Evolutionary conservation across 257 asterid genomes (phyloP), one percentile per base, ranked within the genome.

Genomic region (Solanum microdontum): DNA sequence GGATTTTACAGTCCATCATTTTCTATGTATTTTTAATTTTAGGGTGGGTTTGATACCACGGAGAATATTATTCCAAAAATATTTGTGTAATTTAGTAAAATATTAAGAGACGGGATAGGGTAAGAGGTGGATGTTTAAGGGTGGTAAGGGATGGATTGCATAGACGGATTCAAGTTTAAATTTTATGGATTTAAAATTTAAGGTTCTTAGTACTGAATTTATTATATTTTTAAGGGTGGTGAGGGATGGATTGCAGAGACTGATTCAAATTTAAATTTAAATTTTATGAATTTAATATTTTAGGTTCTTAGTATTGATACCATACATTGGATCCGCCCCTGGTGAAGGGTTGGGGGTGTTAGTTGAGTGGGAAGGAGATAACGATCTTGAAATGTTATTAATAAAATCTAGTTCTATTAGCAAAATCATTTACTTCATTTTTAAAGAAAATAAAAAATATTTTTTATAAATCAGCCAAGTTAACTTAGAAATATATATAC

Each of bases 131-230:
- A 0, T 2, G 11, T 19, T 19, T 17, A 1, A 17, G 11, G 5
- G 5, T 58, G 66, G 5, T 0, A 11, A 19, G 10, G 4, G 2
- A 3, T 19, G 1, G 2, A 19, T 55, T 55, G 11, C 4, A 55
- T 2, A 55, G 21, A 1, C 11, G 2, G 0, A 55, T 58, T 58
- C 0, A 0, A 58, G 4, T 58, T 58, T 58, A 58, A 21, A 3
- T 58, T 21, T 21, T 58, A 58, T 1, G 0, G 0, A 0, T 21
- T 58, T 21, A 58, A 0, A 1, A 58, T 21, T 3, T 21, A 58
- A 58, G 2, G 0, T 0, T 51, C 0, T 55, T 55, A 17, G 4
- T 4, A 0, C 0, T 6, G 1, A 55, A 1, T 17, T 55, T 4
- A 55, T 55, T 55, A 55, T 55, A 1, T 55, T 55, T 19, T 34